Evolutionary conservation across 2,329 filamentous ascomycete genomes (phyloP), one percentile per base, ranked within the genome.

Genomic region (Pseudofabraea citricarpa): DNA sequence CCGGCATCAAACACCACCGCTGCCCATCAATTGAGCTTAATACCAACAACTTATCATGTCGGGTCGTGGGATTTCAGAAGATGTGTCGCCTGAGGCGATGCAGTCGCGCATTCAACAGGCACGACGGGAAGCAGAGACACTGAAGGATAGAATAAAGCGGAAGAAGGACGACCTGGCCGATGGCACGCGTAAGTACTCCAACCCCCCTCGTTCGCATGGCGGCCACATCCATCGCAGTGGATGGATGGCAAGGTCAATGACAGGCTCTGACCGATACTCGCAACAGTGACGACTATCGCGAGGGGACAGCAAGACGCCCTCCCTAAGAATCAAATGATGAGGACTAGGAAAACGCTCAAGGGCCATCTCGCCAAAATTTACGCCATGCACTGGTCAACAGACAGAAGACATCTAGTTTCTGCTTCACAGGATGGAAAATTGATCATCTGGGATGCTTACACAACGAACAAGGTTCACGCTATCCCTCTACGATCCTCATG

Each of bases 101-200:
- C 91, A 97, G 78, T 86, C 90, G 72, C 86, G 86, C 70, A 91
- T 93, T 61, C 86, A 89, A 64, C 84, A 87, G 63, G 91, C 93
- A 66, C 84, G 93, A 70, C 88, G 93, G 75, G 93, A 98, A 78
- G 93, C 93, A 60, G 93, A 97, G 76, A 90, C 87, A 42, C 75
- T 97, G 59, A 97, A 97, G 78, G 91, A 97, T 68, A 85, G 88
- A 70, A 97, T 97, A 81, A 97, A 96, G 85, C 83, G 90, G 72
- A 95, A 95, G 83, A 97, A 97, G 86, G 93, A 98, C 80, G 93
- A 97, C 73, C 81, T 98, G 59, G 91, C 91, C 65, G 93, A 98
- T 71, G 95, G 90, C 53, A 94, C 90, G 64, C 85, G 93, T 98
- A 83, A 81, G 91, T 78, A 50, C 50, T 52, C 18, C 6, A 20